Percentiles rank a stretch among this genome's conserved stretches.
Evolutionary conservation across 805 yeast species (phyloP).

Genomic region (Cyberlindnera saturnus): DNA sequence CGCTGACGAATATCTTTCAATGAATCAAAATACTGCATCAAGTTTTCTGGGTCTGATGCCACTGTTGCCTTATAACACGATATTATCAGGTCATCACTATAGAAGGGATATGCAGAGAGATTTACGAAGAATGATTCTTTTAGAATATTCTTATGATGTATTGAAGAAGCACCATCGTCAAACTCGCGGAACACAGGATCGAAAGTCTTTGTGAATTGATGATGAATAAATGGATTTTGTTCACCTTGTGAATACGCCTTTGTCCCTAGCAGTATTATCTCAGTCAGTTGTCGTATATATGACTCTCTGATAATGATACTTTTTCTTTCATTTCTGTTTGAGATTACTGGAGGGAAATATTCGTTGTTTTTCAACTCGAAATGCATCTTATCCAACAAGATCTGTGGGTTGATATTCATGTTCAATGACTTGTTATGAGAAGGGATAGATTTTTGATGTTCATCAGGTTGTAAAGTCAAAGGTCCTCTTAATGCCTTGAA

Average conservation of each 20-base stretch:
- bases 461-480: conserved; percentile 35
- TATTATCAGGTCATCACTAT: conserved; percentile 42
- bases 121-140: conserved; percentile 33
- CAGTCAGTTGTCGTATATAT: conserved; percentile 48
- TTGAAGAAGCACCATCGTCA: conserved; percentile 25
- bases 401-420: conserved; percentile 48
- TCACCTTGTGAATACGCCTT: conserved; percentile 23
- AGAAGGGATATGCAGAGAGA: conserved; percentile 43
- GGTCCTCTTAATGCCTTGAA: conserved; percentile 67
- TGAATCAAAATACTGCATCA: conserved; percentile 54
- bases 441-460: conserved; percentile 50
- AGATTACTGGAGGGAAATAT: conserved; percentile 44
- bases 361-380: conserved; percentile 33
- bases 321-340: conserved; percentile 24
- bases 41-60: conserved; percentile 36
- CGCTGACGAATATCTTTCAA: conserved; percentile 43
- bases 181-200: conserved; percentile 25
- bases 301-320: conserved; percentile 38
- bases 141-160: conserved; percentile 18
- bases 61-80: conserved; percentile 39
- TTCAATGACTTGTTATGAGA: conserved; percentile 45
- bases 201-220: conserved; percentile 23
- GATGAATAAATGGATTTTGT: conserved; percentile 24
- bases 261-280: conserved; percentile 42
- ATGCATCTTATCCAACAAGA: conserved; percentile 42